Conservation (phyloP, 345 rosid genomes). For the Physaria fendleri region DNA sequence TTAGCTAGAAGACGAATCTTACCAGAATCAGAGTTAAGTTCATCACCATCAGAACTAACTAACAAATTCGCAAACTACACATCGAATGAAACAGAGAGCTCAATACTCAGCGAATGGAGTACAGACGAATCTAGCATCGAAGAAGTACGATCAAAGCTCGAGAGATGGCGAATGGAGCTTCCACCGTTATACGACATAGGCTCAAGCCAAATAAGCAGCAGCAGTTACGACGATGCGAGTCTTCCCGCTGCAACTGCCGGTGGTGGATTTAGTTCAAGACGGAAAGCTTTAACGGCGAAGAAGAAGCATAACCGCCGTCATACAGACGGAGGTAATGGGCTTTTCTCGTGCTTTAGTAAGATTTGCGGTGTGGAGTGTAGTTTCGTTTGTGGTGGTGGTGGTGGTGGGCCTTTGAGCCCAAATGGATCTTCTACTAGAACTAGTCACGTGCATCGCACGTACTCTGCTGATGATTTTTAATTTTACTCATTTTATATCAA, state of each 20-base stretch:
- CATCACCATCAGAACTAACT: constrained; percentile 83
- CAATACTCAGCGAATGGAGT: constrained; percentile 47
- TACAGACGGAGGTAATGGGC: constrained; percentile 31
- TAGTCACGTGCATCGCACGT: not conserved
- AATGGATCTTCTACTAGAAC: constrained; percentile 12
- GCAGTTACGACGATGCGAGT: not conserved
- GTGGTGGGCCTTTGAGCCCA: not conserved
- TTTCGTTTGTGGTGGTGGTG: constrained; percentile 55
- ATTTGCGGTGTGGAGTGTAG: constrained; percentile 66
- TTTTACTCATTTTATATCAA: not conserved
- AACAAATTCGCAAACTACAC: constrained; percentile 38
- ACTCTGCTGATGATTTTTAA: constrained; percentile 16
- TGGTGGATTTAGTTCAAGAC: constrained; percentile 18
- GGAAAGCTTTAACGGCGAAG: not conserved
- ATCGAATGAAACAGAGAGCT: constrained; percentile 45
- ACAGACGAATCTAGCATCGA: constrained; percentile 51
- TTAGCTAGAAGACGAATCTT: constrained; percentile 18
- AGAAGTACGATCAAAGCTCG: constrained; percentile 72
- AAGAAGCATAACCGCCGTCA: constrained; percentile 33
- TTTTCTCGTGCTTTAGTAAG: constrained; percentile 64
- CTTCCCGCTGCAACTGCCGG: not conserved
- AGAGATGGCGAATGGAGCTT: constrained; percentile 69
- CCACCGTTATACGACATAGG: constrained; percentile 55
- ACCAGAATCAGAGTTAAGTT: constrained; percentile 70
- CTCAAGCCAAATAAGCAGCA: constrained; percentile 30